Evolutionary conservation across 208 protist species (phyloP), one percentile per base, ranked within the genome.

Genomic region (Naegleria gruberi): DNA sequence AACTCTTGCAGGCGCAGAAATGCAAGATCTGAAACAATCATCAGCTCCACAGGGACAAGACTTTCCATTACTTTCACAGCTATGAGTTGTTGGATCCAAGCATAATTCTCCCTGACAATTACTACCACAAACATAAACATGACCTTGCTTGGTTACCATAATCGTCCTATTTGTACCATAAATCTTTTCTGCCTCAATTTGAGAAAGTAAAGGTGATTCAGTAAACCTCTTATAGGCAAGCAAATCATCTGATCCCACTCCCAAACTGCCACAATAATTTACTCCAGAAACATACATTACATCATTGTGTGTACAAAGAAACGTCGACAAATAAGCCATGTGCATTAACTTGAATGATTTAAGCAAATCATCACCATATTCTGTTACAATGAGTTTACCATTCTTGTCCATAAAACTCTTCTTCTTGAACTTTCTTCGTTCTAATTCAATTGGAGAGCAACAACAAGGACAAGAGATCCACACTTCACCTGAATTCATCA

Each of bases 211-310:
- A 37, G 65, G n/a, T 37, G 65, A 77, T 77, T 77, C 65, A 77
- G 65, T 77, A 77, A 77, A 77, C n/a, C 65, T 19, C 34, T 77
- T 77, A n/a, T 77, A 77, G 0, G 65, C 65, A 37, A 37, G 26
- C 30, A 77, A 77, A 37, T 77, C 65, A 37, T 12, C 2, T 37
- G 65, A 37, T 37, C 65, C 65, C 34, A 77, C 65, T 37, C 65
- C 65, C 34, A 77, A 77, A 77, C 65, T 77, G 34, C 65, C 65
- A 77, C 65, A 77, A 77, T 77, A 77, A 77, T 77, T 77, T 37
- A 77, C 34, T 37, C 65, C 65, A 37, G 26, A 37, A 19, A 77
- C 65, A 77, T 77, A 77, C 26, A 77, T n/a, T 37, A 77, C 30
- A 77, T 77, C 65, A 77, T 77, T 77, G 17, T 0, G 17, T 37